Evolutionary conservation across 177 flowering plant genomes (phyloP).

Genomic region (Tripterygium wilfordii): DNA sequence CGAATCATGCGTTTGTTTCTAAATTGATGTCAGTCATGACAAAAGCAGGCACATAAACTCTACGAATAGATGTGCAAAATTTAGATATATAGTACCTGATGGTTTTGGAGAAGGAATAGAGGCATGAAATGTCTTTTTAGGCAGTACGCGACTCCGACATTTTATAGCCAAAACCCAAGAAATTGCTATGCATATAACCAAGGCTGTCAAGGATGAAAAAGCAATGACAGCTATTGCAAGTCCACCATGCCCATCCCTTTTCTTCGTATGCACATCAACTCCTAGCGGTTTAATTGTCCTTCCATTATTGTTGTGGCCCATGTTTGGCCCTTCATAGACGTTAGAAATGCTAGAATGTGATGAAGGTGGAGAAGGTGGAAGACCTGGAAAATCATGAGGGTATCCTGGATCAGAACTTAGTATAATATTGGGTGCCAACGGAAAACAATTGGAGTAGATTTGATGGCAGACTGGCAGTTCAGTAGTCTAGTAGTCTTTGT

Average conservation of each 20-base stretch:
- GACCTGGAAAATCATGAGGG: constrained; percentile 29
- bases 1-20: too few relatives aligned
- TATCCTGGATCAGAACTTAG: not conserved
- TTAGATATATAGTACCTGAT: constrained; percentile 26
- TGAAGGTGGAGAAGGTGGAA: constrained; percentile 68
- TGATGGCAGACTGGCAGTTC: too few relatives aligned
- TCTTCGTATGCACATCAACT: constrained; percentile 38
- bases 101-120: constrained; percentile 21
- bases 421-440: not conserved
- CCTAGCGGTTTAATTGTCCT: constrained; percentile 46
- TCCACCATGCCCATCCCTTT: constrained; percentile 18
- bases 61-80: not conserved
- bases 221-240: constrained; percentile 33
- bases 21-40: too few relatives aligned
- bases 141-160: constrained; percentile 10
- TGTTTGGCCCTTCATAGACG: constrained; percentile 21
- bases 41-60: not conserved
- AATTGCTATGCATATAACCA: constrained; percentile 26
- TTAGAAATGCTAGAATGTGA: constrained; percentile 19
- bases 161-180: constrained; percentile 33
- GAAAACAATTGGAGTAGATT: too few relatives aligned
- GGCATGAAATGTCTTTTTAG: constrained; percentile 17
- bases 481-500: too few relatives aligned
- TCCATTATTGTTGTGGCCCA: constrained; percentile 26
- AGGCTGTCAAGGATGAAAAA: constrained; percentile 38